A percentile compares a stretch with the other conserved stretches of the same genome.
These are phyloP conservation scores for Croton setiger DNA, from an alignment of 441 rosid genomes.

Conservation along the genomic window DNA sequence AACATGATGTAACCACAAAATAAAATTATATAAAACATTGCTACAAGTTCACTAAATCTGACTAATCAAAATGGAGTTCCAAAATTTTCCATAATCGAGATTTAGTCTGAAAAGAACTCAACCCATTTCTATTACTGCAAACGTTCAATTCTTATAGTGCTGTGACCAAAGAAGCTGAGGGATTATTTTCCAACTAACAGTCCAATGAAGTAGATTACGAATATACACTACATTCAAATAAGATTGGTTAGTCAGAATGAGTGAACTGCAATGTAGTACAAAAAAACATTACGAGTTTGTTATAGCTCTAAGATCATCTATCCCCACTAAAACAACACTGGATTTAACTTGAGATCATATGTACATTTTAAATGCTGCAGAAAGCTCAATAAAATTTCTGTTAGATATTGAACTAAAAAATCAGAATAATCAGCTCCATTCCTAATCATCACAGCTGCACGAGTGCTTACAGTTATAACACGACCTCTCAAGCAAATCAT, in stretches of 20 bases:
- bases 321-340: neutral
- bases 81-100: neutral
- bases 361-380: neutral
- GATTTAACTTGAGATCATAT: neutral
- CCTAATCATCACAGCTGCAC: no score
- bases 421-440: neutral
- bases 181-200: neutral
- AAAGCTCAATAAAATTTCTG: neutral
- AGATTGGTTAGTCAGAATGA: no score
- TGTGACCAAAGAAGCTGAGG: neutral
- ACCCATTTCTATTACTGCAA: neutral
- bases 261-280: no score
- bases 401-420: neutral
- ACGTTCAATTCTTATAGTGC: neutral
- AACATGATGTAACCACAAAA: neutral
- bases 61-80: neutral
- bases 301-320: neutral
- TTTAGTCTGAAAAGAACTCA: neutral
- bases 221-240: neutral
- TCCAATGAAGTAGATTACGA: neutral
- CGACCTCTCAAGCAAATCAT: neutral
- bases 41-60: neutral
- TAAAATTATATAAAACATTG: neutral
- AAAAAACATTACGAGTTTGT: no score
- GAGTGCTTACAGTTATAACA: neutral